Conservation (phyloP, 1,284 basidiomycete genomes). For the Tilletia walkeri region DNA sequence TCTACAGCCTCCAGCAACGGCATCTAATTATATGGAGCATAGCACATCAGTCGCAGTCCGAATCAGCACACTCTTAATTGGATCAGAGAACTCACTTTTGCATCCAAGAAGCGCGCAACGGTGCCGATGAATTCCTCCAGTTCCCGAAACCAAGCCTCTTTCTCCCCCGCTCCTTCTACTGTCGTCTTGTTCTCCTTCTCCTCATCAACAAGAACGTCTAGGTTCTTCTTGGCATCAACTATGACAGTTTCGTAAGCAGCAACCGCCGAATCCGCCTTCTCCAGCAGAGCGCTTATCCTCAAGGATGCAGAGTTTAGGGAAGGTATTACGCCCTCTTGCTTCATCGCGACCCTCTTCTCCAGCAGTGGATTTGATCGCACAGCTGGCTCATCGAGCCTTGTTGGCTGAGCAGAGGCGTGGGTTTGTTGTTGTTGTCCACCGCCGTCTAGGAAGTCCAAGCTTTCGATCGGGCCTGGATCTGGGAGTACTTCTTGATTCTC, state of each 20-base stretch:
- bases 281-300: slow-evolving; percentile 30
- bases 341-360: slow-evolving; percentile 9
- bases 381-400: neutral
- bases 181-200: slow-evolving; percentile 37
- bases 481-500: slow-evolving; percentile 12
- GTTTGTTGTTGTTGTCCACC: neutral
- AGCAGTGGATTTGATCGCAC: neutral
- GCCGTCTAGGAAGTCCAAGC: neutral
- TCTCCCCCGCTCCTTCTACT: slow-evolving; percentile 35
- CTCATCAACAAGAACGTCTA: slow-evolving; percentile 32
- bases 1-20: slow-evolving; percentile 40
- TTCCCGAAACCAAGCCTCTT: slow-evolving; percentile 47
- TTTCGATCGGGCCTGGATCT: slow-evolving; percentile 3
- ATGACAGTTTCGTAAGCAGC: slow-evolving; percentile 27
- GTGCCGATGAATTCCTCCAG: slow-evolving; percentile 40
- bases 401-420: neutral
- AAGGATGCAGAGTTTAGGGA: slow-evolving; percentile 35
- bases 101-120: slow-evolving; percentile 44
- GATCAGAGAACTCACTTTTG: slow-evolving; percentile 27
- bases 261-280: slow-evolving; percentile 29
- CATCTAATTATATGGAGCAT: neutral
- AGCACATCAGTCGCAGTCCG: neutral
- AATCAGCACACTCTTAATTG: neutral
- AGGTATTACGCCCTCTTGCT: slow-evolving; percentile 27
- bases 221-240: slow-evolving; percentile 23